These are phyloP conservation scores for Candida sp. DNA, from an alignment of 1,139 yeast species.

Conservation along the genomic window DNA sequence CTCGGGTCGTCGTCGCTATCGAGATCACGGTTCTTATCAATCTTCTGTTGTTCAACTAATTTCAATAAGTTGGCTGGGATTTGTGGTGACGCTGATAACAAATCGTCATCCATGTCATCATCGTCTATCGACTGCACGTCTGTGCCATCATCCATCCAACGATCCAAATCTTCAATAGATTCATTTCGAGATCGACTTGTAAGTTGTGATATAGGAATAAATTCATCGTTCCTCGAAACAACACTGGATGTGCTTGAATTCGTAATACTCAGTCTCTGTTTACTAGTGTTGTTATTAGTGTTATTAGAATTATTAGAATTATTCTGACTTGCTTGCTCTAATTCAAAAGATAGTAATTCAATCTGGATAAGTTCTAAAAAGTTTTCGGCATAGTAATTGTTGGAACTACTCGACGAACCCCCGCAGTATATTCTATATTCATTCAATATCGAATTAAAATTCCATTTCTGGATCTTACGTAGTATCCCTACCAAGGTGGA, in stretches of 20 bases:
- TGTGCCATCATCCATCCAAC: slow-evolving; percentile 17
- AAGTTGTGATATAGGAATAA: slow-evolving; percentile 7
- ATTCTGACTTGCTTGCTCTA: slow-evolving; percentile 25
- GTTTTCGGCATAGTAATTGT: slow-evolving; percentile 76
- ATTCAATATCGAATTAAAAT: slow-evolving; percentile 74
- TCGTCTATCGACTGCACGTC: slow-evolving; percentile 28
- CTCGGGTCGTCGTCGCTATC: slow-evolving; percentile 20
- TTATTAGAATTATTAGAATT: slow-evolving; percentile 1
- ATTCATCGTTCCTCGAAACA: slow-evolving; percentile 1
- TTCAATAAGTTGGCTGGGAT: slow-evolving; percentile 59
- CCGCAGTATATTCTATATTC: slow-evolving; percentile 78
- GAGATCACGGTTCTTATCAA: slow-evolving; percentile 16
- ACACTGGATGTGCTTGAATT: slow-evolving; percentile 7
- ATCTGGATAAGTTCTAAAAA: slow-evolving; percentile 70
- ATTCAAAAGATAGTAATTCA: slow-evolving; percentile 45
- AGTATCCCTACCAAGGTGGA: slow-evolving; percentile 78
- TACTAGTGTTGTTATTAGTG: slow-evolving; percentile 1
- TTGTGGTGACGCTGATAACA: slow-evolving; percentile 63
- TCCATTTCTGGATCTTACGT: slow-evolving; percentile 86
- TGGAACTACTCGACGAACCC: slow-evolving; percentile 53
- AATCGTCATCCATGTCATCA: slow-evolving; percentile 48
- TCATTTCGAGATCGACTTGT: slow-evolving; percentile 12
- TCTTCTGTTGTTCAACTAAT: slow-evolving; percentile 52
- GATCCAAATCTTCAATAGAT: slow-evolving; percentile 13
- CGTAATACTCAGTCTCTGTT: slow-evolving; percentile 2